These are phyloP conservation scores for Torulaspora quercuum DNA, from an alignment of 805 yeast genomes.

Conservation along the genomic window DNA sequence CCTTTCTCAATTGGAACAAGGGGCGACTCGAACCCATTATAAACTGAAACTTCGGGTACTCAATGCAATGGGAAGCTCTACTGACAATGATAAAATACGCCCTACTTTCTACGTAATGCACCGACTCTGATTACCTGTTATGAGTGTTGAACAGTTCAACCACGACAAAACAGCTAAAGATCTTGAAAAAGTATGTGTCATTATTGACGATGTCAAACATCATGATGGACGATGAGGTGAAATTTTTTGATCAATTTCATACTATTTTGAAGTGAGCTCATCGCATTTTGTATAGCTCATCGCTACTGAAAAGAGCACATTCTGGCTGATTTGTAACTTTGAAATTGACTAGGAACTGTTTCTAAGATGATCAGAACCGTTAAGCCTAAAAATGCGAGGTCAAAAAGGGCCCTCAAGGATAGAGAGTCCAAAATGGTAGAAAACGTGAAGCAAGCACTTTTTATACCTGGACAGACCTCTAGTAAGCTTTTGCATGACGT, in stretches of 20 bases:
- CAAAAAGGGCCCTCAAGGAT: conserved; percentile 89
- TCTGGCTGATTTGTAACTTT: not conserved
- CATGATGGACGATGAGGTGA: conserved; percentile 1
- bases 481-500: conserved; percentile 81
- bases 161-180: too few relatives aligned
- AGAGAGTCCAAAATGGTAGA: conserved; percentile 86
- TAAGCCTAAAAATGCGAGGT: conserved; percentile 91
- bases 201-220: not conserved
- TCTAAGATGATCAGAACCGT: conserved; percentile 26
- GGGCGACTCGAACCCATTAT: conserved; percentile 15
- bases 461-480: conserved; percentile 83
- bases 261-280: conserved; percentile 6
- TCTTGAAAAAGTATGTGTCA: too few relatives aligned
- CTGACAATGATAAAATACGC: too few relatives aligned
- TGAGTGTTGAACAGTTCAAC: not conserved
- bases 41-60: too few relatives aligned
- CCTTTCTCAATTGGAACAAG: conserved; percentile 36
- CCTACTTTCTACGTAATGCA: too few relatives aligned
- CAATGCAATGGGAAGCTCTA: too few relatives aligned
- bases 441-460: conserved; percentile 83
- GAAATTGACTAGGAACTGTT: too few relatives aligned
- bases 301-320: conserved; percentile 1
- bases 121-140: not conserved
- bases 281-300: conserved; percentile 9
- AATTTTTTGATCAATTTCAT: conserved; percentile 7